These are phyloP conservation scores for Acer campestre DNA, from an alignment of 345 rosid genomes.

Conservation along the genomic window DNA sequence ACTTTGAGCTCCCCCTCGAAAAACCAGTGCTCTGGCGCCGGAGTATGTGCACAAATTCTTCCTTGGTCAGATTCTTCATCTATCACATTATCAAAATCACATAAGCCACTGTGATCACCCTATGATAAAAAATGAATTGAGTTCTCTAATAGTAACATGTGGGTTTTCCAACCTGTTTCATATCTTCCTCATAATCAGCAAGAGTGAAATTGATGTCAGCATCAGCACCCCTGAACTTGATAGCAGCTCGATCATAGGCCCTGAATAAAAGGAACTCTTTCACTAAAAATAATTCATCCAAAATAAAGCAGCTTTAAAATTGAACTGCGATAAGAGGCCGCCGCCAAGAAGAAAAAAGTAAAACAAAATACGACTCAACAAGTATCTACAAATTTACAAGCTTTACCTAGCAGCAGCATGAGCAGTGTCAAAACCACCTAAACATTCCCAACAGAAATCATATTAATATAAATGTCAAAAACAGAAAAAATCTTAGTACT, in stretches of 20 bases:
- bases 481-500: background rate
- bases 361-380: background rate
- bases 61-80: constrained; percentile 77
- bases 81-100: constrained; percentile 27
- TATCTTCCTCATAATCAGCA: constrained; percentile 83
- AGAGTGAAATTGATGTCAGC: constrained; percentile 92
- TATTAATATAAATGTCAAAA: constrained; percentile 11
- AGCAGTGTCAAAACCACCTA: constrained; percentile 99
- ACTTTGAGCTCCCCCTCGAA: constrained; percentile 90
- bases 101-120: constrained; percentile 19
- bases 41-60: constrained; percentile 91
- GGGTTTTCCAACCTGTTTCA: constrained; percentile 61
- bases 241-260: constrained; percentile 98
- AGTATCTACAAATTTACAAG: background rate
- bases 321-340: background rate
- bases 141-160: background rate
- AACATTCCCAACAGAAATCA: constrained; percentile 17
- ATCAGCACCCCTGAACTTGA: constrained; percentile 89
- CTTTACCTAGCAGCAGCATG: constrained; percentile 93
- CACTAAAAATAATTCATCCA: constrained; percentile 1
- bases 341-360: background rate
- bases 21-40: constrained; percentile 97
- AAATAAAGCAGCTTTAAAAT: background rate
- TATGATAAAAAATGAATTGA: background rate
- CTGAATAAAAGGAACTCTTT: constrained; percentile 34